phyloP scores from a whole-genome alignment of 202 grass and related monocot genomes.

The Bolboschoenoplectus hybrid region DNA sequence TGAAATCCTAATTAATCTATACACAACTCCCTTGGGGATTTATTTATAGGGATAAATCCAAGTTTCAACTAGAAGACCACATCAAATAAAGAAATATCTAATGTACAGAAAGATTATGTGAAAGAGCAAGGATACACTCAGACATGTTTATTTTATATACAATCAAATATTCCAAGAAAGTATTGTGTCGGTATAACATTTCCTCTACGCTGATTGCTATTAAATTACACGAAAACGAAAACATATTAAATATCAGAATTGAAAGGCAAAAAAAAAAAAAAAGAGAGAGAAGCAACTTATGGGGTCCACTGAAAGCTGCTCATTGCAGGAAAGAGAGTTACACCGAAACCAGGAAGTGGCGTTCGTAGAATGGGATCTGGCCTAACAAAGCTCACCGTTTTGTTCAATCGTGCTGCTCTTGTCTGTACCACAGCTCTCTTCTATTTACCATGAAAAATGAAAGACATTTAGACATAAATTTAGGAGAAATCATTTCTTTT shows the following conservation, averaged over 20 bases:
- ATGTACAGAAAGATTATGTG: background rate
- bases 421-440: slow-evolving; percentile 25
- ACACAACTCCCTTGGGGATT: background rate
- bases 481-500: background rate
- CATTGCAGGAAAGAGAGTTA: slow-evolving; percentile 37
- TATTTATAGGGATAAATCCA: slow-evolving; percentile 5
- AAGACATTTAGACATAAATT: slow-evolving; percentile 3
- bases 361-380: slow-evolving; percentile 29
- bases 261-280: background rate
- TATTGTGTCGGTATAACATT: background rate
- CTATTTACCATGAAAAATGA: slow-evolving; percentile 24
- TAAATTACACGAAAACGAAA: slow-evolving; percentile 14
- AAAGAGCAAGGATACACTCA: slow-evolving; percentile 4
- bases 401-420: slow-evolving; percentile 38
- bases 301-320: slow-evolving; percentile 35
- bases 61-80: background rate
- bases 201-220: background rate
- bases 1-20: background rate
- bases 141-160: slow-evolving; percentile 8
- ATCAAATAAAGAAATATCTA: slow-evolving; percentile 11
- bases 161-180: slow-evolving; percentile 7
- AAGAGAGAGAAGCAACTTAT: slow-evolving; percentile 15
- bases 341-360: slow-evolving; percentile 18
- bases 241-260: background rate
- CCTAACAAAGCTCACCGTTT: slow-evolving; percentile 12